A percentile compares a stretch with the other conserved stretches of the same genome.
Conservation (phyloP, 495 filamentous ascomycete genomes). For the Pyrenopolyporus hunteri region DNA sequence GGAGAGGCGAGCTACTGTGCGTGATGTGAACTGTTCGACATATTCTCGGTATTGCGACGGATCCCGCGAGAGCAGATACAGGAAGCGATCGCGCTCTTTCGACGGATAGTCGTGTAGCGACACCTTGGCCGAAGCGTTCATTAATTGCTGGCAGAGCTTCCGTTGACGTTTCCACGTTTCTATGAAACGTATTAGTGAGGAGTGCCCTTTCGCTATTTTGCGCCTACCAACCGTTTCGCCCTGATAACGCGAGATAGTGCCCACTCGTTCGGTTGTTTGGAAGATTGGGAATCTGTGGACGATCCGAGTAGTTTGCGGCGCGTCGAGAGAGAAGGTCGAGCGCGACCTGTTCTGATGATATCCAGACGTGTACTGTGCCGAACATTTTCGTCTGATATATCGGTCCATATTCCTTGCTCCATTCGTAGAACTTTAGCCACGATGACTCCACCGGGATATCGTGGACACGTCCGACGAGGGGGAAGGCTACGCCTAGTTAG, state of each 20-base stretch:
- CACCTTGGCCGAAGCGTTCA: slow-evolving; percentile 53
- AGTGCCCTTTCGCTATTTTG: not conserved
- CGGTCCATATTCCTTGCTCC: slow-evolving; percentile 66
- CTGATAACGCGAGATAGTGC: slow-evolving; percentile 61
- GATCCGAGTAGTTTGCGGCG: slow-evolving; percentile 65
- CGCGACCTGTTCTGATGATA: slow-evolving; percentile 62
- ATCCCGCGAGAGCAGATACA: slow-evolving; percentile 50
- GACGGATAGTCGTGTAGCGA: slow-evolving; percentile 59
- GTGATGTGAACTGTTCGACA: slow-evolving; percentile 64
- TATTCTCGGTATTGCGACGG: slow-evolving; percentile 57
- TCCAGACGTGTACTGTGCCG: slow-evolving; percentile 63
- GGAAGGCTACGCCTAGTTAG: slow-evolving; percentile 45
- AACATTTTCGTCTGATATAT: slow-evolving; percentile 66
- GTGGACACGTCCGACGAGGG: slow-evolving; percentile 63
- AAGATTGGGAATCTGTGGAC: slow-evolving; percentile 60
- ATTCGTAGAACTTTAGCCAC: slow-evolving; percentile 66
- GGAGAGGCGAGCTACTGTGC: slow-evolving; percentile 62
- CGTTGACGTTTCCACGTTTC: slow-evolving; percentile 65
- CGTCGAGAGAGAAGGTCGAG: slow-evolving; percentile 65
- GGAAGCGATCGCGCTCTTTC: slow-evolving; percentile 60
- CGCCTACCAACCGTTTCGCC: slow-evolving; percentile 52
- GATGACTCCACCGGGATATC: slow-evolving; percentile 58
- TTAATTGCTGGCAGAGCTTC: slow-evolving; percentile 63
- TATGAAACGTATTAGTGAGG: slow-evolving; percentile 27
- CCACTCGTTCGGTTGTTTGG: slow-evolving; percentile 62